phyloP scores from a whole-genome alignment of 2,329 filamentous ascomycete genomes.

The Pseudovirgaria hyperparasitica region DNA sequence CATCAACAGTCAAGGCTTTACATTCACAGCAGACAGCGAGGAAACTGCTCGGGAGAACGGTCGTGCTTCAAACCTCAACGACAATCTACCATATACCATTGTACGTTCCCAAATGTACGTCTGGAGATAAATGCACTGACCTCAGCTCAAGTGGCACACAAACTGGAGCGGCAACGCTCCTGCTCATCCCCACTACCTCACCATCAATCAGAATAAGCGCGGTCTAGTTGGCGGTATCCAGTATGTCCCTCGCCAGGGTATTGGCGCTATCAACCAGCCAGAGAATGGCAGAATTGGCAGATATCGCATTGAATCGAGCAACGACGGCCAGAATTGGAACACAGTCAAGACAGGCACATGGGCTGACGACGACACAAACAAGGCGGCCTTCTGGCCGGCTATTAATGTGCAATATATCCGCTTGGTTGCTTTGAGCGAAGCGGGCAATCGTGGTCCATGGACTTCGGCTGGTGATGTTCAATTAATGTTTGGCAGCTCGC shows the following conservation, averaged over 20 bases:
- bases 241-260: conserved; percentile 7
- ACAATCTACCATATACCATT: no score
- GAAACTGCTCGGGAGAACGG: conserved; percentile 3
- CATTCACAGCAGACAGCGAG: conserved; percentile 8
- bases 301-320: conserved; percentile 8
- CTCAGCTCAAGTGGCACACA: no score
- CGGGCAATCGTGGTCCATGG: conserved; percentile 10
- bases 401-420: conserved; percentile 11
- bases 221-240: conserved; percentile 7
- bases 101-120: no score
- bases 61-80: conserved; percentile 6
- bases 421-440: conserved; percentile 9
- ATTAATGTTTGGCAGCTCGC: conserved; percentile 4
- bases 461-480: conserved; percentile 11
- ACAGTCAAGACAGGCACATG: conserved; percentile 9
- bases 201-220: conserved; percentile 8
- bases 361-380: conserved; percentile 7
- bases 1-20: conserved; percentile 6
- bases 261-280: no score
- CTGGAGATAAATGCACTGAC: no score
- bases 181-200: conserved; percentile 11
- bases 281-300: conserved; percentile 11
- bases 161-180: conserved; percentile 3
- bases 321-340: conserved; percentile 9
- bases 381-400: no score